Percentiles rank a stretch among this genome's conserved stretches.
These are phyloP conservation scores for Spergularia bocconei DNA, from an alignment of 148 eudicot genomes.

Conservation along the genomic window DNA sequence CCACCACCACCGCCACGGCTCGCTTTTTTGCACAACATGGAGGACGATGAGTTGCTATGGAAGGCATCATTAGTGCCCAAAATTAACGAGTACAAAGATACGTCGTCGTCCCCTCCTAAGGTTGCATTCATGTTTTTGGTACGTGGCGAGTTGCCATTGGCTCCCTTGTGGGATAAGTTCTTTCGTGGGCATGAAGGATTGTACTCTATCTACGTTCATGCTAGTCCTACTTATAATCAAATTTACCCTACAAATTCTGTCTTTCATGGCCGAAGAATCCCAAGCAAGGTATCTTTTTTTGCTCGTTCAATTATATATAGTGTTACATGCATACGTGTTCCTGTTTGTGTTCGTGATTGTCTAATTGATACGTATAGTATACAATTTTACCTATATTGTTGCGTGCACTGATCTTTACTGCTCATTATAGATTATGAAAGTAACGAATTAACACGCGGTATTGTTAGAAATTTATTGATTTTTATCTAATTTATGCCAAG, in stretches of 20 bases:
- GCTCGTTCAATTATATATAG: neutral
- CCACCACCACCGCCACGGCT: neutral
- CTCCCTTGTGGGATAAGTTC: constrained; percentile 58
- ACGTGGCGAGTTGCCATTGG: constrained; percentile 51
- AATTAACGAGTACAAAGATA: neutral
- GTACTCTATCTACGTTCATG: constrained; percentile 57
- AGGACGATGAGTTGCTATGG: constrained; percentile 49
- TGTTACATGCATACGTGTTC: too few species aligned
- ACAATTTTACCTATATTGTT: too few species aligned
- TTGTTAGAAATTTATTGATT: too few species aligned
- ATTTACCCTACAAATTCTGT: constrained; percentile 40
- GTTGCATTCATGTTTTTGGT: constrained; percentile 62
- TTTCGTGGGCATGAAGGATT: constrained; percentile 50
- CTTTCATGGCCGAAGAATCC: constrained; percentile 52
- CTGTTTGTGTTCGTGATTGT: too few species aligned
- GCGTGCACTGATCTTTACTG: too few species aligned
- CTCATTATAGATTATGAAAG: too few species aligned
- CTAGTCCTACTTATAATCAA: constrained; percentile 42
- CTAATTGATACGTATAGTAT: too few species aligned
- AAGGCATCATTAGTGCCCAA: constrained; percentile 41
- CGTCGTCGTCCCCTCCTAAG: constrained; percentile 36
- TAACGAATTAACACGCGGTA: too few species aligned
- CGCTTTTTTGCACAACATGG: constrained; percentile 23
- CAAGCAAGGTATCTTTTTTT: constrained; percentile 48
- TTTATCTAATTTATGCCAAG: too few species aligned